These are phyloP conservation scores for Pugionium cornutum DNA, from an alignment of 345 rosid species.

Conservation along the genomic window DNA sequence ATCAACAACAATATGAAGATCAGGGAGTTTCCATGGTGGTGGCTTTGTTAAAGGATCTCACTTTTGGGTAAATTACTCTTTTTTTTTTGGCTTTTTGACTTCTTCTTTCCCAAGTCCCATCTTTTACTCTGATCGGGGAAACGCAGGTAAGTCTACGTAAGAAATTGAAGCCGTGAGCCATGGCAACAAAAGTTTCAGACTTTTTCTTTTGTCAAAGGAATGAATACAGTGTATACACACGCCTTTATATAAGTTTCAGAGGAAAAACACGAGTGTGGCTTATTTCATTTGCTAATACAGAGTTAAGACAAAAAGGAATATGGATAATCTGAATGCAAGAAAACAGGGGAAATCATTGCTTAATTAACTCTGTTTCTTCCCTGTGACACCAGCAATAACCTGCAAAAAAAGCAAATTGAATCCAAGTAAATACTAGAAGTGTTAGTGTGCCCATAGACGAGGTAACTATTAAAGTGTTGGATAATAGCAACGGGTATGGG, in stretches of 20 bases:
- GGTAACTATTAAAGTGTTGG: background rate
- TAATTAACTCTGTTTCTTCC: slow-evolving; percentile 58
- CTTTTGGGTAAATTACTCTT: slow-evolving; percentile 62
- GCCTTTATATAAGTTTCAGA: slow-evolving; percentile 34
- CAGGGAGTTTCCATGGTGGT: slow-evolving; percentile 46
- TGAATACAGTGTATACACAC: slow-evolving; percentile 15
- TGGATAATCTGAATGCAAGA: slow-evolving; percentile 16
- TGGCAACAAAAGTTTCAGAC: slow-evolving; percentile 24
- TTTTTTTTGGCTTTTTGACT: background rate
- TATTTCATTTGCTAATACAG: slow-evolving; percentile 44
- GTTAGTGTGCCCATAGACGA: background rate
- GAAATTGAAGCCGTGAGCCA: slow-evolving; percentile 54
- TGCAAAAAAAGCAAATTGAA: slow-evolving; percentile 37
- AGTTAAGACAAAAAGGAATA: slow-evolving; percentile 15
- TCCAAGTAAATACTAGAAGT: slow-evolving; percentile 4
- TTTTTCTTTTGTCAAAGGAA: slow-evolving; percentile 17
- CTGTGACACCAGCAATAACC: slow-evolving; percentile 86
- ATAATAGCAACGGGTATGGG: background rate
- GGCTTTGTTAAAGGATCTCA: slow-evolving; percentile 48
- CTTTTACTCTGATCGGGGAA: background rate
- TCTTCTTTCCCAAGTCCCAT: slow-evolving; percentile 1
- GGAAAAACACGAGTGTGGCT: slow-evolving; percentile 37
- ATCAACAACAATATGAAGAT: slow-evolving; percentile 40
- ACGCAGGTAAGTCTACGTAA: slow-evolving; percentile 60
- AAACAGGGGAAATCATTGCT: slow-evolving; percentile 12